phyloP scores from a whole-genome alignment of 2,329 filamentous ascomycete species.

The Diaporthe citriasiana region DNA sequence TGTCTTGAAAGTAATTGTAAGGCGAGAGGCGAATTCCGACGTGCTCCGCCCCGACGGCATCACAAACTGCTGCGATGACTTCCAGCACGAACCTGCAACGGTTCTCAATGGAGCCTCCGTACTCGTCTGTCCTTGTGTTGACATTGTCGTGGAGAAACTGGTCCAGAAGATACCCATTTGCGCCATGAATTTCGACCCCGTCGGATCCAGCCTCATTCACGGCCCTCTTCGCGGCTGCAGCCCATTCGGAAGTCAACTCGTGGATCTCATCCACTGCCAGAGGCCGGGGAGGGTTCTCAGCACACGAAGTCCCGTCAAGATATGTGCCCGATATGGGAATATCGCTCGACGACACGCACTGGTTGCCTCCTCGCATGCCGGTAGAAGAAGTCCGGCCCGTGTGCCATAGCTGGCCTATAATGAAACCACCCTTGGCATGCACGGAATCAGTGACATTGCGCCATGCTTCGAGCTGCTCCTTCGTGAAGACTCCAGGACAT shows the following conservation, averaged over 20 bases:
- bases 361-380: slow-evolving; percentile 41
- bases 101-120: slow-evolving; percentile 67
- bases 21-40: slow-evolving; percentile 72
- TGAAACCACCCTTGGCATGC: slow-evolving; percentile 69
- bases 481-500: slow-evolving; percentile 50
- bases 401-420: slow-evolving; percentile 70
- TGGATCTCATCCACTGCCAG: slow-evolving; percentile 77
- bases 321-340: slow-evolving; percentile 44
- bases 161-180: slow-evolving; percentile 73
- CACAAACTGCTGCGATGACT: slow-evolving; percentile 56
- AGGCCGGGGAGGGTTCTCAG: slow-evolving; percentile 64
- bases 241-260: slow-evolving; percentile 70
- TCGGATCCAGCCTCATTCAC: slow-evolving; percentile 76
- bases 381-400: slow-evolving; percentile 49
- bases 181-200: slow-evolving; percentile 73
- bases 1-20: slow-evolving; percentile 52
- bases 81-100: slow-evolving; percentile 67
- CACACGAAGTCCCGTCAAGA: slow-evolving; percentile 42
- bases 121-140: slow-evolving; percentile 65
- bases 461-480: slow-evolving; percentile 50
- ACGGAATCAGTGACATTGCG: slow-evolving; percentile 70
- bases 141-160: slow-evolving; percentile 69
- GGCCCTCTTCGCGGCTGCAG: slow-evolving; percentile 65
- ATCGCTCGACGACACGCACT: slow-evolving; percentile 29
- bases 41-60: slow-evolving; percentile 63